phyloP scores from a whole-genome alignment of 1,284 basidiomycete genomes.

The Clitocybe nebularis region DNA sequence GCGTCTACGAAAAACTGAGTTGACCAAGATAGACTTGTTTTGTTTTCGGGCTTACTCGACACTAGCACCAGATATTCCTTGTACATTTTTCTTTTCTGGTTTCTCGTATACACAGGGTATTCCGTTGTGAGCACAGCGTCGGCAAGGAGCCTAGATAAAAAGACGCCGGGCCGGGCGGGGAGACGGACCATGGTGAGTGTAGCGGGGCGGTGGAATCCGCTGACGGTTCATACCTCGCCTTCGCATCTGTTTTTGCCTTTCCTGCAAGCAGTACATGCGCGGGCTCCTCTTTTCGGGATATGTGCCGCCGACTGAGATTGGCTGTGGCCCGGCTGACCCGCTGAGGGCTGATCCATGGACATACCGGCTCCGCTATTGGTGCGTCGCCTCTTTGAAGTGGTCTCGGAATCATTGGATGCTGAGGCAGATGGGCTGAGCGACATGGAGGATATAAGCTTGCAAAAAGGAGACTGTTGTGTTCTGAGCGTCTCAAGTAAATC shows the following conservation, averaged over 20 bases:
- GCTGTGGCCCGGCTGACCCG: constrained; percentile 21
- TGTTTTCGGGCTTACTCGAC: constrained; percentile 72
- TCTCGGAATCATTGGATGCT: constrained; percentile 38
- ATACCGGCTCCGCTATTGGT: constrained; percentile 25
- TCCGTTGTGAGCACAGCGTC: constrained; percentile 82
- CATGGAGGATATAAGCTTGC: constrained; percentile 26
- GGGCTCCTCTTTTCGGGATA: constrained; percentile 76
- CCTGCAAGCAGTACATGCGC: constrained; percentile 79
- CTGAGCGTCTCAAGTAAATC: constrained; percentile 15
- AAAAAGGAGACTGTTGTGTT: constrained; percentile 16
- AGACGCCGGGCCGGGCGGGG: constrained; percentile 56
- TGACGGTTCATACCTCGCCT: constrained; percentile 60
- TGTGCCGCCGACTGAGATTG: constrained; percentile 36
- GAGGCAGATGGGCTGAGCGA: constrained; percentile 42
- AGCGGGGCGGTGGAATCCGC: constrained; percentile 31
- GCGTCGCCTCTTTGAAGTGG: constrained; percentile 33
- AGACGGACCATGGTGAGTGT: constrained; percentile 58
- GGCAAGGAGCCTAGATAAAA: constrained; percentile 72
- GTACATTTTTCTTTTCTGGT: constrained; percentile 77
- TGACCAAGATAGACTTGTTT: neutral
- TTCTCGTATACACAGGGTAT: constrained; percentile 90
- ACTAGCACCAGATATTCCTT: constrained; percentile 56
- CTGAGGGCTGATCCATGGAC: constrained; percentile 24
- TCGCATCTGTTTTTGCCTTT: constrained; percentile 93
- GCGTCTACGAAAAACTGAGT: constrained; percentile 37